These are phyloP conservation scores for Chaetomiaceae sp. DNA, from an alignment of 2,329 filamentous ascomycete genomes.

Conservation along the genomic window DNA sequence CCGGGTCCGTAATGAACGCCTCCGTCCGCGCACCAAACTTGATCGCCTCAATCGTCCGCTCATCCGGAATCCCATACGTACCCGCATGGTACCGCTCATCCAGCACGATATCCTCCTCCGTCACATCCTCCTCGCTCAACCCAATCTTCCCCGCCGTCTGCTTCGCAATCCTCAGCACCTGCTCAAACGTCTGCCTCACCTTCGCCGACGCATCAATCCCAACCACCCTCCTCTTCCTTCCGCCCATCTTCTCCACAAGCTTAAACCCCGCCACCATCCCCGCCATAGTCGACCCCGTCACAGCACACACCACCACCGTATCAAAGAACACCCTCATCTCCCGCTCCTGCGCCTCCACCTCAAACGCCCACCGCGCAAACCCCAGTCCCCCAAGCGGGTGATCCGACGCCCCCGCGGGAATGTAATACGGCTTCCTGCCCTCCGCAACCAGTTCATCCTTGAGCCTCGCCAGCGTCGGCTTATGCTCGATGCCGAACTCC, in stretches of 20 bases:
- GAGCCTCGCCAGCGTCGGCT: conserved; percentile 52
- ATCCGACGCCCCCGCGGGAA: conserved; percentile 66
- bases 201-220: conserved; percentile 64
- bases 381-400: conserved; percentile 66
- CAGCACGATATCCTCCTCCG: conserved; percentile 57
- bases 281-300: conserved; percentile 66
- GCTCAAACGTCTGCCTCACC: conserved; percentile 56
- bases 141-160: conserved; percentile 61
- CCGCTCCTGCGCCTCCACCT: conserved; percentile 60
- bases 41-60: conserved; percentile 63
- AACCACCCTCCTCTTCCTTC: conserved; percentile 51
- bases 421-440: conserved; percentile 64
- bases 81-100: conserved; percentile 63
- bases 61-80: conserved; percentile 62
- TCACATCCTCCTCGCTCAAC: conserved; percentile 54
- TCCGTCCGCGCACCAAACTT: conserved; percentile 64
- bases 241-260: conserved; percentile 47
- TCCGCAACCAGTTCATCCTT: conserved; percentile 47
- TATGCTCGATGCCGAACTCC: conserved; percentile 65
- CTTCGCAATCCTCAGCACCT: conserved; percentile 63
- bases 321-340: conserved; percentile 62
- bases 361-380: conserved; percentile 67
- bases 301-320: conserved; percentile 63
- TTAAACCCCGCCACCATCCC: conserved; percentile 72
- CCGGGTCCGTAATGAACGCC: conserved; percentile 69